Percentiles rank a stretch among this genome's conserved stretches.
Conservation (phyloP, 495 filamentous ascomycete genomes). For the Oidiodendron maius region DNA sequence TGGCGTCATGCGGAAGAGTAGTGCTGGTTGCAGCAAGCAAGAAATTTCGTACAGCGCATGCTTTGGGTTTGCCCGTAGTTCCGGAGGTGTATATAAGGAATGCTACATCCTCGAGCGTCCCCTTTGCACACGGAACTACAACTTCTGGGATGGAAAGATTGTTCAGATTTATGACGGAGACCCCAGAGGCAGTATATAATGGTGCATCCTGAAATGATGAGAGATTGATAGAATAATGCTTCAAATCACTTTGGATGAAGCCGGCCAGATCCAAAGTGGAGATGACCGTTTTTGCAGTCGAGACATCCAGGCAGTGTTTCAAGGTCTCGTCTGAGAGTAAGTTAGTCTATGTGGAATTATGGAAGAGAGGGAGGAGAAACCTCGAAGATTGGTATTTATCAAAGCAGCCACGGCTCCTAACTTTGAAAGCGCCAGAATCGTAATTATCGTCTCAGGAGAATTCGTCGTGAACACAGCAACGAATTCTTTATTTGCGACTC, state of each 20-base stretch:
- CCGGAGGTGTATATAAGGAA: slow-evolving; percentile 22
- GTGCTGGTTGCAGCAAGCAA: slow-evolving; percentile 27
- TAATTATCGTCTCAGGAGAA: slow-evolving; percentile 21
- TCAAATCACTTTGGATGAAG: slow-evolving; percentile 27
- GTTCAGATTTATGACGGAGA: slow-evolving; percentile 1
- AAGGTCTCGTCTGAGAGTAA: slow-evolving; percentile 32
- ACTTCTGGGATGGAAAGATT: slow-evolving; percentile 2
- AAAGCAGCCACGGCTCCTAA: slow-evolving; percentile 16
- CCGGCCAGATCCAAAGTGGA: slow-evolving; percentile 43
- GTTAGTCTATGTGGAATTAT: slow-evolving; percentile 6
- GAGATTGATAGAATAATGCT: slow-evolving; percentile 35
- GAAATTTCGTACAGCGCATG: slow-evolving; percentile 19
- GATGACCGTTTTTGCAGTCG: slow-evolving; percentile 16
- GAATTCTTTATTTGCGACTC: slow-evolving; percentile 32
- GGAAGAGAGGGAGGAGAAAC: slow-evolving; percentile 1
- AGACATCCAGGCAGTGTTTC: slow-evolving; percentile 20
- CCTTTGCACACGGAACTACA: slow-evolving; percentile 27
- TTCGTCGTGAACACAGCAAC: slow-evolving; percentile 41
- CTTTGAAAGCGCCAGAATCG: slow-evolving; percentile 15
- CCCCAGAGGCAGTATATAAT: background rate
- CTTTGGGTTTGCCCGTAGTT: slow-evolving; percentile 24
- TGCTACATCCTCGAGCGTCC: slow-evolving; percentile 16
- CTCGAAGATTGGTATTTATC: slow-evolving; percentile 22
- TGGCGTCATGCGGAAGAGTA: slow-evolving; percentile 29
- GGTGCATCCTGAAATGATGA: slow-evolving; percentile 30